Conservation (phyloP, 805 yeast genomes). For the Metschnikowia matae region DNA sequence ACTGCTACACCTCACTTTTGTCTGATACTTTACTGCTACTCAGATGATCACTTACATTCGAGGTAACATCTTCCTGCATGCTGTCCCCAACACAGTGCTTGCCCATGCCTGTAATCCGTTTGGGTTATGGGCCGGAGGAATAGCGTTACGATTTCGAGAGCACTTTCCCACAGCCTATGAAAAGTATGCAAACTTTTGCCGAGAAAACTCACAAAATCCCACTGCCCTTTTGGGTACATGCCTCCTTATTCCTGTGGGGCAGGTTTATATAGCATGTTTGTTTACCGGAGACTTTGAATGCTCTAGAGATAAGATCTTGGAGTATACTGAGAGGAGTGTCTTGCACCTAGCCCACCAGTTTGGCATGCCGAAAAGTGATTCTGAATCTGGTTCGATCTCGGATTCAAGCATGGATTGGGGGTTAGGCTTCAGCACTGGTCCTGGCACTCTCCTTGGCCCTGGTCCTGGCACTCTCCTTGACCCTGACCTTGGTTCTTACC, state of each 20-base stretch:
- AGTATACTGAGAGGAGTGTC: constrained; percentile 49
- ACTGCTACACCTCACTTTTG: neutral
- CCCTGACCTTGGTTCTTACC: too few relatives aligned
- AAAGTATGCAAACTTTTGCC: constrained; percentile 45
- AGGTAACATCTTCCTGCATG: constrained; percentile 54
- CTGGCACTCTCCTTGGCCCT: neutral
- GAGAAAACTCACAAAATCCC: constrained; percentile 6
- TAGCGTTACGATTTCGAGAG: constrained; percentile 55
- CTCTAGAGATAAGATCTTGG: constrained; percentile 45
- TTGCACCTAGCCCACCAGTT: constrained; percentile 32
- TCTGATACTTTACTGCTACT: neutral
- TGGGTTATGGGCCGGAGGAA: constrained; percentile 85
- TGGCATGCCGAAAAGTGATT: neutral
- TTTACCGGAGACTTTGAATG: constrained; percentile 58
- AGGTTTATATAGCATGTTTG: constrained; percentile 54
- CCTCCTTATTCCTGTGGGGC: constrained; percentile 31
- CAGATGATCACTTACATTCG: constrained; percentile 43
- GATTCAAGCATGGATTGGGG: too few relatives aligned
- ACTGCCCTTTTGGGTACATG: constrained; percentile 51
- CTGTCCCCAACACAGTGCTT: constrained; percentile 36
- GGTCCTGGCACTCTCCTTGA: neutral
- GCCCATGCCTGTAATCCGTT: constrained; percentile 79
- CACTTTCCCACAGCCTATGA: constrained; percentile 56
- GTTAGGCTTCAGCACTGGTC: too few relatives aligned
- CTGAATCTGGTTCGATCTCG: too few relatives aligned